Evolutionary conservation across 2,329 filamentous ascomycete genomes (phyloP).

Genomic region (Exophiala sp.): DNA sequence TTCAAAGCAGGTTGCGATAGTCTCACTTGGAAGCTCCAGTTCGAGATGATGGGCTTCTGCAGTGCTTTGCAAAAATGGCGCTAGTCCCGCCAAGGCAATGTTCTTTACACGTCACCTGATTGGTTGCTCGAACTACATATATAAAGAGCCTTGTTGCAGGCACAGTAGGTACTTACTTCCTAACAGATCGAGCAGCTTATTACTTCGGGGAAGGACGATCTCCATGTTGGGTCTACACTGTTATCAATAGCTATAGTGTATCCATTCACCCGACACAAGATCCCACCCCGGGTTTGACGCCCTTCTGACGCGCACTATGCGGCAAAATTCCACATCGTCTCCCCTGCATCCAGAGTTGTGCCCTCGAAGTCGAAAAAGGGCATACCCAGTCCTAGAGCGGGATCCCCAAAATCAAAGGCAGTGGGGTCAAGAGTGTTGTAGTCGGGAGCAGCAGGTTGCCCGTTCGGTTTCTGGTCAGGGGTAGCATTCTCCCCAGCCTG

Average conservation of each 20-base stretch:
- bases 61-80: constrained; percentile 6
- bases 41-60: constrained; percentile 2
- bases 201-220: too few relatives aligned
- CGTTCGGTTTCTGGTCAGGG: constrained; percentile 8
- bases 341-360: constrained; percentile 24
- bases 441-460: constrained; percentile 17
- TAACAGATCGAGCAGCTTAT: too few relatives aligned
- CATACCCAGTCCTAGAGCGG: constrained; percentile 28
- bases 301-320: background rate
- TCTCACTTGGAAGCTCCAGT: constrained; percentile 8
- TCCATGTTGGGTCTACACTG: background rate
- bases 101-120: constrained; percentile 16
- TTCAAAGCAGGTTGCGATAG: constrained; percentile 9
- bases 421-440: constrained; percentile 21
- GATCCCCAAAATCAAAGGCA: constrained; percentile 29
- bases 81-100: constrained; percentile 12
- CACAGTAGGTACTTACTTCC: too few relatives aligned
- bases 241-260: too few relatives aligned
- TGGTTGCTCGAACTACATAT: constrained; percentile 4
- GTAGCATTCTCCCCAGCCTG: constrained; percentile 10
- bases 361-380: constrained; percentile 31
- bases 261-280: too few relatives aligned
- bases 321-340: constrained; percentile 26
- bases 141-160: too few relatives aligned
- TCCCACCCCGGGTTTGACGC: too few relatives aligned